phyloP scores from a whole-genome alignment of 1,139 yeast genomes.

The Zygoascus sp. region DNA sequence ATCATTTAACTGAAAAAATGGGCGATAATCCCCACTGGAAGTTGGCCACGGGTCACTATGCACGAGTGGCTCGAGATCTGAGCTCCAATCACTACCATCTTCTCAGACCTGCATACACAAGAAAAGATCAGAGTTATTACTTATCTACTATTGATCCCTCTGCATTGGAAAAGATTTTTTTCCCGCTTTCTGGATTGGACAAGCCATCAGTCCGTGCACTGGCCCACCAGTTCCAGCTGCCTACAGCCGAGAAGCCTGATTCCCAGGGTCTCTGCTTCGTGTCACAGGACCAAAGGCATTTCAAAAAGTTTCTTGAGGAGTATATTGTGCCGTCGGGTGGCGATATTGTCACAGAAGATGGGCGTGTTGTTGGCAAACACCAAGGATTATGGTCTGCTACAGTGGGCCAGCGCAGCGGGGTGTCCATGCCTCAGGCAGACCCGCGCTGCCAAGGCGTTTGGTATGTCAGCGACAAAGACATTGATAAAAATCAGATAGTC shows the following conservation, averaged over 20 bases:
- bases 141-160: constrained; percentile 58
- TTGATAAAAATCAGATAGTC: constrained; percentile 61
- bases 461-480: constrained; percentile 74
- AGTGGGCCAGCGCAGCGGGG: constrained; percentile 77
- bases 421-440: constrained; percentile 83
- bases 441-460: constrained; percentile 73
- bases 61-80: constrained; percentile 48
- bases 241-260: constrained; percentile 76
- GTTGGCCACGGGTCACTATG: constrained; percentile 94
- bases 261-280: constrained; percentile 96
- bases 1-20: constrained; percentile 40
- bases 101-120: constrained; percentile 53
- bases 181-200: constrained; percentile 75
- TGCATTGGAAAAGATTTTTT: constrained; percentile 48
- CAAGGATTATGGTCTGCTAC: constrained; percentile 92
- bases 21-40: constrained; percentile 49
- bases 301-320: constrained; percentile 69
- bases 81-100: constrained; percentile 41
- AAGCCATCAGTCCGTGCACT: constrained; percentile 70
- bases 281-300: constrained; percentile 59
- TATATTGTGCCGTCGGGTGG: constrained; percentile 74
- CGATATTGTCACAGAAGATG: constrained; percentile 61
- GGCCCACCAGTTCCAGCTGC: constrained; percentile 53
- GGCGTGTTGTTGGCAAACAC: constrained; percentile 74
- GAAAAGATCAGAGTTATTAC: constrained; percentile 90